phyloP scores from a whole-genome alignment of 441 rosid genomes.

The Iberis amara region DNA sequence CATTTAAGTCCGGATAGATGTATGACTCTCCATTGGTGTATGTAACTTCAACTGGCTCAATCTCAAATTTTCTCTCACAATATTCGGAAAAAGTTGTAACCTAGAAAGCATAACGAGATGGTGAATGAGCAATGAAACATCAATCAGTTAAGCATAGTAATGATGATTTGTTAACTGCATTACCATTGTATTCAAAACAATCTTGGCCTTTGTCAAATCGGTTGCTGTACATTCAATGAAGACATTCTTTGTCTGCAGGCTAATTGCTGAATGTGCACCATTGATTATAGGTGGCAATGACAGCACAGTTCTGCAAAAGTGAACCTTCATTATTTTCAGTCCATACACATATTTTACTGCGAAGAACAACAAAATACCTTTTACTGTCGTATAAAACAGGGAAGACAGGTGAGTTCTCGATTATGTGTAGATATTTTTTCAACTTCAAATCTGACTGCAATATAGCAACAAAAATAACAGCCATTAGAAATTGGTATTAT shows the following conservation, averaged over 20 bases:
- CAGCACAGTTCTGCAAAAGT: constrained; percentile 62
- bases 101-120: constrained; percentile 33
- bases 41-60: constrained; percentile 86
- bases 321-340: constrained; percentile 17
- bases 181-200: constrained; percentile 91
- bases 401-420: constrained; percentile 72
- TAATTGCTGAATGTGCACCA: constrained; percentile 92
- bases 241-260: constrained; percentile 84
- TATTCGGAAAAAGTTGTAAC: constrained; percentile 69
- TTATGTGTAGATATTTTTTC: constrained; percentile 85
- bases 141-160: constrained; percentile 12
- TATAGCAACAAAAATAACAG: constrained; percentile 1
- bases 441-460: constrained; percentile 84
- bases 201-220: constrained; percentile 88
- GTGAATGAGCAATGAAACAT: constrained; percentile 9
- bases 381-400: constrained; percentile 72
- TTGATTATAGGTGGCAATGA: constrained; percentile 93
- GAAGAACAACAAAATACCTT: constrained; percentile 42
- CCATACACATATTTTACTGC: not conserved
- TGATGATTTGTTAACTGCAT: constrained; percentile 18
- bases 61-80: constrained; percentile 70
- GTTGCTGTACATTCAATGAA: constrained; percentile 95
- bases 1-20: constrained; percentile 67
- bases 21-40: constrained; percentile 55
- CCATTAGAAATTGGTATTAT: not conserved